These are phyloP conservation scores for Antitrichia curtipendula DNA, from an alignment of 225 moss, liverwort and hornwort genomes.

Conservation along the genomic window DNA sequence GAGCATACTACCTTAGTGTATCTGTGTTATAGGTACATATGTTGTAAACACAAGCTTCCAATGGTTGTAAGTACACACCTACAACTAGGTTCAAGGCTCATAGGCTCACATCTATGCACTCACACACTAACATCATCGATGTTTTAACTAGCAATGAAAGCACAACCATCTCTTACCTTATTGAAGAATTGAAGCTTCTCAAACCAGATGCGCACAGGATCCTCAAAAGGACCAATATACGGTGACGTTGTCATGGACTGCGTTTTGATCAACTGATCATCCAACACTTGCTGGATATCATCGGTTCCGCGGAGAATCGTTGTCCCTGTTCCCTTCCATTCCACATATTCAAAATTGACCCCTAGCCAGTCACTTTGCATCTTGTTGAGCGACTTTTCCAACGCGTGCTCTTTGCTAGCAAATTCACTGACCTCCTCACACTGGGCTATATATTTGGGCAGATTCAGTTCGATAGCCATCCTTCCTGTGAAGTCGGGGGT, in stretches of 20 bases:
- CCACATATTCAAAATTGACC: conserved; percentile 33
- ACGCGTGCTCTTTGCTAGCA: conserved; percentile 55
- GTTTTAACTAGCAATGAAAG: neutral
- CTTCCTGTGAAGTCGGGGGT: conserved; percentile 25
- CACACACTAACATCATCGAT: too few relatives aligned
- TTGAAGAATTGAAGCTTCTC: conserved; percentile 55
- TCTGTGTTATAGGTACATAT: too few relatives aligned
- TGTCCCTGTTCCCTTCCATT: conserved; percentile 57
- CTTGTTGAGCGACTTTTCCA: conserved; percentile 50
- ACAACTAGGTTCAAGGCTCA: neutral
- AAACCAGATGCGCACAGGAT: conserved; percentile 64
- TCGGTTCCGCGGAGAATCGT: conserved; percentile 53
- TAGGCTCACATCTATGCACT: neutral
- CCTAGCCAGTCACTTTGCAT: conserved; percentile 73
- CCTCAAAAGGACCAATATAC: conserved; percentile 64
- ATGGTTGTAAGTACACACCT: neutral
- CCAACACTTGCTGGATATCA: conserved; percentile 54
- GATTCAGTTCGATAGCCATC: conserved; percentile 13
- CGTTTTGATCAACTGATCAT: conserved; percentile 65
- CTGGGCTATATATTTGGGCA: conserved; percentile 23
- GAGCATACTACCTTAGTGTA: too few relatives aligned
- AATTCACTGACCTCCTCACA: conserved; percentile 72
- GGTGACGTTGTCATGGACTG: conserved; percentile 70
- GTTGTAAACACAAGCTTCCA: neutral
- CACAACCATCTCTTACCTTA: neutral